Evolutionary conservation across 1,284 basidiomycete species (phyloP), one percentile per base, ranked within the genome.

Genomic region (Cerioporus squamosus): DNA sequence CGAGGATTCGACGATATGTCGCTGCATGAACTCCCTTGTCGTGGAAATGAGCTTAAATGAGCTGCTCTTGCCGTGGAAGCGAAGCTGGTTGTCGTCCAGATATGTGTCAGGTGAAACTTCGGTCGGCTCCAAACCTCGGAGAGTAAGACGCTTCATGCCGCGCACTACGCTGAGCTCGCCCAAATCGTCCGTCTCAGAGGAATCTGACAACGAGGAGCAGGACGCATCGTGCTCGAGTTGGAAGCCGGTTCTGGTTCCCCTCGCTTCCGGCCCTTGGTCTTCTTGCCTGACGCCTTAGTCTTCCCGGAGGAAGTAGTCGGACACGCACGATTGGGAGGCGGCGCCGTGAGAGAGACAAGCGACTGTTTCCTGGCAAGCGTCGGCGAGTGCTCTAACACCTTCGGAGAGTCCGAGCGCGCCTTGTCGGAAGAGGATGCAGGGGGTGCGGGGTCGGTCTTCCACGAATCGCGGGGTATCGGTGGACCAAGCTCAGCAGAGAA

Each of bases 401-500:
- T 57, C 1, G 60, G 63, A 10, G 60, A 60, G 43, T 50, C 40
- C 38, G 61, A 62, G 36, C 46, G 62, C 20, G 58, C 59, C 47
- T 61, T 59, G 46, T 63, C 59, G 3, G 62, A 44, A 57, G 66
- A 43, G 63, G 63, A 22, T 62, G 55, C 0, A n/a, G 66, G 63
- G 33, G 3, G 12, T 2, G 60, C 46, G 31, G 62, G 39, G 17
- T 80, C 75, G 26, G 68, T 71, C 66, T 86, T 91, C 86, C 92
- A 94, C 5, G 89, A 89, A 60, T 86, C 91, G 36, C 88, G 84
- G 50, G 86, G 64, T 5, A 93, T 77, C 0, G 81, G 79, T 2
- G 90, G 87, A 1, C 92, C 92, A 44, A 94, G 78, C 58, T 89
- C 83, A 26, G 79, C 73, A 31, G 81, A 79, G 69, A 91, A 87